Percentiles rank a stretch among this genome's conserved stretches.
Conservation (phyloP, 768 basidiomycete genomes). For the Lactarius trivialis region DNA sequence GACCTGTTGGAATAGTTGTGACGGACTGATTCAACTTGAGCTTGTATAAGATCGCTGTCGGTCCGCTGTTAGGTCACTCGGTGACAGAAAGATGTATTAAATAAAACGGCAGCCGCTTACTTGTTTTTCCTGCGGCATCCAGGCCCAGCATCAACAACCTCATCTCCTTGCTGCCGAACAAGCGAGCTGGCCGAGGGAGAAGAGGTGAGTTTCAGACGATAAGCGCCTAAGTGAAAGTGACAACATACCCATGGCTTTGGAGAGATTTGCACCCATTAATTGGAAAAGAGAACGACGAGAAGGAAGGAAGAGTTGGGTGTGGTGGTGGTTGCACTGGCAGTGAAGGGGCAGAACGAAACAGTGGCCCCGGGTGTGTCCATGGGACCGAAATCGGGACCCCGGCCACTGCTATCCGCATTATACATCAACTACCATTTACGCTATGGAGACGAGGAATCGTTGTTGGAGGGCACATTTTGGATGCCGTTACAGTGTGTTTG, state of each 20-base stretch:
- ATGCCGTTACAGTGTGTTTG: constrained; percentile 27
- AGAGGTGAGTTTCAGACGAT: constrained; percentile 12
- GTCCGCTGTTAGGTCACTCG: constrained; percentile 13
- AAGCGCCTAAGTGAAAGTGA: not conserved
- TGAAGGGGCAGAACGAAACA: not conserved
- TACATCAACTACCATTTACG: constrained; percentile 62
- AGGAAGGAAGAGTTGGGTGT: constrained; percentile 23
- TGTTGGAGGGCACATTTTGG: too few species aligned
- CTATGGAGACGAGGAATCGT: constrained; percentile 83
- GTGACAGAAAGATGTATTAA: not conserved
- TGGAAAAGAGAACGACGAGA: constrained; percentile 48
- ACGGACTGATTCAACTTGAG: constrained; percentile 98
- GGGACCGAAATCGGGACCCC: not conserved
- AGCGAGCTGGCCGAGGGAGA: constrained; percentile 51
- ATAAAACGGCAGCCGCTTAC: constrained; percentile 40
- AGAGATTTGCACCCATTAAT: constrained; percentile 81
- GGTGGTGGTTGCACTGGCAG: constrained; percentile 2
- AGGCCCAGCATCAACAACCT: constrained; percentile 92
- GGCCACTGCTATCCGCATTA: not conserved
- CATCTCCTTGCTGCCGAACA: constrained; percentile 99
- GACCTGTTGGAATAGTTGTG: constrained; percentile 95
- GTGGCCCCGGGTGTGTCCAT: not conserved
- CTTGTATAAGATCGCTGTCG: constrained; percentile 92
- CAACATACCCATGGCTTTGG: constrained; percentile 67
- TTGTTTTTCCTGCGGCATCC: constrained; percentile 98